These are phyloP conservation scores for Suhomyces coccinellae DNA, from an alignment of 1,139 yeast genomes.

Conservation along the genomic window DNA sequence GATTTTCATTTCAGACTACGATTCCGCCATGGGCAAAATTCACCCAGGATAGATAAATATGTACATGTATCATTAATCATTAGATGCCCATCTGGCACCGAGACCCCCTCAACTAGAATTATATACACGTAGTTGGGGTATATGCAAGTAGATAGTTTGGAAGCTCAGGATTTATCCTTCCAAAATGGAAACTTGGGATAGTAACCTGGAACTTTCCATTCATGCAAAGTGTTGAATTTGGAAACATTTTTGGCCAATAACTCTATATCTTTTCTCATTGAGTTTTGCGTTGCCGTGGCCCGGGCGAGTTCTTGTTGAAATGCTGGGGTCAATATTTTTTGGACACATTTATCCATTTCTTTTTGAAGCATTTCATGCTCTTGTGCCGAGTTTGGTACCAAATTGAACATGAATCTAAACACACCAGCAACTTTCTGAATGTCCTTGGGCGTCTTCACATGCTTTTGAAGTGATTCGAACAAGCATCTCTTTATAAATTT, in stretches of 20 bases:
- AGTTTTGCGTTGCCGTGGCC: conserved; percentile 69
- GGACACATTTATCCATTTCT: conserved; percentile 31
- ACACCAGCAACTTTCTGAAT: conserved; percentile 32
- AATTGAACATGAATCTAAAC: conserved; percentile 15
- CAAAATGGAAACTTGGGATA: conserved; percentile 27
- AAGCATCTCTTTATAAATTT: conserved; percentile 28
- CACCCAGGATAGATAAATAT: too few relatives aligned
- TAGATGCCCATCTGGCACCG: too few relatives aligned
- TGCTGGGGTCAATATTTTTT: conserved; percentile 24
- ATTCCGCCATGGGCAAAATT: conserved; percentile 39
- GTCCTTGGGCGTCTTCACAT: conserved; percentile 15
- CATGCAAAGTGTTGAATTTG: conserved; percentile 9
- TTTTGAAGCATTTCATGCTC: conserved; percentile 32
- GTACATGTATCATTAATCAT: too few relatives aligned
- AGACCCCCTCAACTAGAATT: background rate
- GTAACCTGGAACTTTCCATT: conserved; percentile 15
- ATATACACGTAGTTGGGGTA: background rate
- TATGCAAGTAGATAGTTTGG: too few relatives aligned
- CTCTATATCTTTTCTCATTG: conserved; percentile 60
- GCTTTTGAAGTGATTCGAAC: conserved; percentile 21
- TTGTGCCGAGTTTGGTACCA: conserved; percentile 18
- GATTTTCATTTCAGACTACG: conserved; percentile 31
- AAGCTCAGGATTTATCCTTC: background rate
- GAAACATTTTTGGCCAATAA: conserved; percentile 38
- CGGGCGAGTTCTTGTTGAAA: conserved; percentile 40